Conservation (phyloP, 106 monocot genomes). For the Dactylorhiza incarnata region DNA sequence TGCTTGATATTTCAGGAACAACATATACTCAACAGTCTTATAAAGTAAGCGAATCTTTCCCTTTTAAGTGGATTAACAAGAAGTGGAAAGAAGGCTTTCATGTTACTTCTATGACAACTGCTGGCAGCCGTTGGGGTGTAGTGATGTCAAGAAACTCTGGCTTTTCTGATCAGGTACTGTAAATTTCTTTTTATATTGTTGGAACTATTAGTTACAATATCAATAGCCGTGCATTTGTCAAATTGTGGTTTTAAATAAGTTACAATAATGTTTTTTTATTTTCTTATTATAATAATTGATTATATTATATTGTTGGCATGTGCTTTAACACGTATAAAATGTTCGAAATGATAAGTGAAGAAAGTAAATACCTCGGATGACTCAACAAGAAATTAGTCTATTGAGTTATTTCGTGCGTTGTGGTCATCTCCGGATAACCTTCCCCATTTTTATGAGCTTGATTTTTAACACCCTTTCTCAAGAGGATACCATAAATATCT, state of each 20-base stretch:
- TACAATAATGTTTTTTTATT: neutral
- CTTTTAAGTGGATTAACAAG: constrained; percentile 98
- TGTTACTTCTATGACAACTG: constrained; percentile 93
- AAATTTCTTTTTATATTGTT: neutral
- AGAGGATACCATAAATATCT: too few species aligned
- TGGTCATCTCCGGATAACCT: too few species aligned
- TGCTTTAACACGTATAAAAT: neutral
- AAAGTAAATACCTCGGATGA: too few species aligned
- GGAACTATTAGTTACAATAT: neutral
- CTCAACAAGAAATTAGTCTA: too few species aligned
- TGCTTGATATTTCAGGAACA: constrained; percentile 52
- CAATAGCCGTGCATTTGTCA: neutral
- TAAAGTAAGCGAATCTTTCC: constrained; percentile 97
- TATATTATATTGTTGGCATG: neutral
- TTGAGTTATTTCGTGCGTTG: too few species aligned
- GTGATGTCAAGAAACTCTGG: constrained; percentile 97
- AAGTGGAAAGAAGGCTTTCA: constrained; percentile 99
- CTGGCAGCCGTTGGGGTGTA: constrained; percentile 84
- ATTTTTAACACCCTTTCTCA: too few species aligned
- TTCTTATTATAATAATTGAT: neutral
- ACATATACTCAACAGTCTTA: constrained; percentile 87
- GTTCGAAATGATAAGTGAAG: neutral
- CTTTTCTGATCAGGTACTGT: constrained; percentile 70
- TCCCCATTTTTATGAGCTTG: too few species aligned
- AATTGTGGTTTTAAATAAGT: neutral